Percentiles rank a stretch among this genome's conserved stretches.
phyloP scores from a whole-genome alignment of 306 rosid species.

The Abrus pulchellus region DNA sequence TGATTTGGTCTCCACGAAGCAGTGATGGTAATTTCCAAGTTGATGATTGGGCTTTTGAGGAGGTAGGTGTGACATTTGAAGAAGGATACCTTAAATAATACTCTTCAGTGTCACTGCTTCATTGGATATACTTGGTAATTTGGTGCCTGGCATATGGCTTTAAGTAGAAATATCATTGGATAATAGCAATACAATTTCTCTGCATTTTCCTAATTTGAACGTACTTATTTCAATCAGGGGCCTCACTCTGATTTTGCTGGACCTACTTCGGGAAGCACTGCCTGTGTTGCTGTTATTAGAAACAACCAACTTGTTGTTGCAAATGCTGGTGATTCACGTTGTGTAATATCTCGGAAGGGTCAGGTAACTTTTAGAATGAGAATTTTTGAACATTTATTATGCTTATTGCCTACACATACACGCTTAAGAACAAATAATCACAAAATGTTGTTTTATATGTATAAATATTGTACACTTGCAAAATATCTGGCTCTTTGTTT shows the following conservation, averaged over 20 bases:
- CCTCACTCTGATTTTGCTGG: conserved; percentile 97
- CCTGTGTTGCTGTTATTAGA: conserved; percentile 91
- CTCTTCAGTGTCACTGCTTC: conserved; percentile 23
- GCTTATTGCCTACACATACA: conserved; percentile 8
- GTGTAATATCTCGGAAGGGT: conserved; percentile 94
- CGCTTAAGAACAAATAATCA: conserved; percentile 7
- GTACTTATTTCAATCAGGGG: conserved; percentile 65
- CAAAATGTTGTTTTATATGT: conserved; percentile 10
- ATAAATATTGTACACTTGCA: conserved; percentile 15
- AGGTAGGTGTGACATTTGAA: conserved; percentile 64
- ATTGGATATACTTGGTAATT: conserved; percentile 35
- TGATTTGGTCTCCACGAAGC: conserved; percentile 93
- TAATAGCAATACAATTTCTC: background rate
- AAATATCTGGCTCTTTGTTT: conserved; percentile 2
- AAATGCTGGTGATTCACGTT: conserved; percentile 98
- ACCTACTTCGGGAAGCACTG: conserved; percentile 97
- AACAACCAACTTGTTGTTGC: conserved; percentile 85
- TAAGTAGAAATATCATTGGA: conserved; percentile 13
- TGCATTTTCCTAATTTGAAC: conserved; percentile 40
- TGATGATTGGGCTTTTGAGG: conserved; percentile 95
- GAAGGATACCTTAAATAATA: conserved; percentile 27
- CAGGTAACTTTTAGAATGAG: conserved; percentile 66
- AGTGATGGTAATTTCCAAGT: conserved; percentile 63
- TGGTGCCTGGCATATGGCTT: conserved; percentile 39
- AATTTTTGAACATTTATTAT: conserved; percentile 38